Evolutionary conservation across 116 monocot species (phyloP).

Genomic region (Cymodocea nodosa): DNA sequence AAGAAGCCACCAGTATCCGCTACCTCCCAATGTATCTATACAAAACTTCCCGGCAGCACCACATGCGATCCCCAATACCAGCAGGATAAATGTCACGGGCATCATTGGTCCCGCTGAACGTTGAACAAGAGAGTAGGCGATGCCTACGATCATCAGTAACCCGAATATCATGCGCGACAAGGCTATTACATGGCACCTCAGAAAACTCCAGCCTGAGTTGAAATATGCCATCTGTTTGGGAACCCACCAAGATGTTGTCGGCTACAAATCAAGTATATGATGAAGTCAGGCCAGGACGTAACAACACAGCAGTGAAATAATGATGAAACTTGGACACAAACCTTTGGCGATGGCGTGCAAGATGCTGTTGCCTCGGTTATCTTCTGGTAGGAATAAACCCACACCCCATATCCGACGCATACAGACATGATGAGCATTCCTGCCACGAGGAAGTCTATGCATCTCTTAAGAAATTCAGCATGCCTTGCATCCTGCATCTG

Average conservation of each 20-base stretch:
- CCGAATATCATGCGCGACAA: slow-evolving; percentile 57
- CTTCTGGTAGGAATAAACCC: slow-evolving; percentile 47
- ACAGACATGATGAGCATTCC: slow-evolving; percentile 77
- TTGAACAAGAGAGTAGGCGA: slow-evolving; percentile 54
- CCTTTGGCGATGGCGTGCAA: slow-evolving; percentile 33
- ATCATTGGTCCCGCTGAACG: slow-evolving; percentile 49
- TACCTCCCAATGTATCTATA: slow-evolving; percentile 76
- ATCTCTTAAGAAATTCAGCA: slow-evolving; percentile 54
- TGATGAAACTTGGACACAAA: slow-evolving; percentile 8
- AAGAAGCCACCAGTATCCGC: slow-evolving; percentile 66
- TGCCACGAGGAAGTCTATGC: slow-evolving; percentile 67
- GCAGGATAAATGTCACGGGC: slow-evolving; percentile 86
- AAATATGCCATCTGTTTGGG: slow-evolving; percentile 62
- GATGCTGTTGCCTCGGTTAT: slow-evolving; percentile 65
- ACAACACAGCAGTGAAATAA: neutral
- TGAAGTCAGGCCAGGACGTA: neutral
- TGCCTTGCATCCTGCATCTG: slow-evolving; percentile 54
- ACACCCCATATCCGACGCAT: slow-evolving; percentile 64
- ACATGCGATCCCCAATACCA: slow-evolving; percentile 49
- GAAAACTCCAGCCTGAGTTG: slow-evolving; percentile 40
- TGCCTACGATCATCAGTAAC: slow-evolving; percentile 54
- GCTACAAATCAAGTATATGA: slow-evolving; percentile 27
- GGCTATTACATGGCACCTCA: slow-evolving; percentile 57
- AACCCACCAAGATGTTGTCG: slow-evolving; percentile 75
- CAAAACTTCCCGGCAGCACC: slow-evolving; percentile 73